Base-by-base conservation (phyloP, 169 alveolate species). In the Cyclospora cayetanensis region DNA sequence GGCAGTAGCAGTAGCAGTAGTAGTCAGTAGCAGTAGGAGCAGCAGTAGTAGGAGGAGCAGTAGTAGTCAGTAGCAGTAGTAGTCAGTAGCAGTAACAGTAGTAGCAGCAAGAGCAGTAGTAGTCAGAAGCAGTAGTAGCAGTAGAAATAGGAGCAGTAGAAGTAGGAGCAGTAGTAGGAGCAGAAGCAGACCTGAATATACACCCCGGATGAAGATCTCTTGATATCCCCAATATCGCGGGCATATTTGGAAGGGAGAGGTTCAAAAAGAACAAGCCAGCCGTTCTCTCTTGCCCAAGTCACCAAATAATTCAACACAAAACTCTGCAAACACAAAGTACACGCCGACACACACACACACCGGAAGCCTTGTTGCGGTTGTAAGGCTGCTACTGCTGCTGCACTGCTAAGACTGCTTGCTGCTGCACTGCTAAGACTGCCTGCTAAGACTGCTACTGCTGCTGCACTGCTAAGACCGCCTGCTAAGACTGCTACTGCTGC, bases 211-310 rank as follows among this genome's bases (percentile, higher is more conserved):
- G 84, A 11, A 42, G 93, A 87, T 41, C 95, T 43, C 43, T 63
- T 55, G 55, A 92, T 89, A n/a, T 80, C 92, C 12, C 76, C 76
- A 43, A 88, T 76, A 46, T 92, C 95, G 29, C 80, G 9, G 53
- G 85, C 86, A 35, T 79, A 92, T 18, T 80, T 76, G 11, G 88
- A 20, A 0, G 93, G 88, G 46, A 65, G 41, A 12, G 95, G 95
- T 74, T 92, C 95, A 70, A 43, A 92, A 37, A 92, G 37, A 53
- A 92, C 93, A 22, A 92, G 84, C 95, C 95, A 92, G 34, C 91
- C 93, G 43, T 53, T 84, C 43, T 76, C 84, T 2, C 95, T 2
- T 4, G 93, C 93, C 95, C 93, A 87, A 22, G 92, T 42, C 1
- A 88, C 82, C 53, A 92, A 0, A 43, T 68, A 77, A 37, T 87